Base-by-base conservation (phyloP, 495 filamentous ascomycete genomes). In the Cladorrhinum samala region DNA sequence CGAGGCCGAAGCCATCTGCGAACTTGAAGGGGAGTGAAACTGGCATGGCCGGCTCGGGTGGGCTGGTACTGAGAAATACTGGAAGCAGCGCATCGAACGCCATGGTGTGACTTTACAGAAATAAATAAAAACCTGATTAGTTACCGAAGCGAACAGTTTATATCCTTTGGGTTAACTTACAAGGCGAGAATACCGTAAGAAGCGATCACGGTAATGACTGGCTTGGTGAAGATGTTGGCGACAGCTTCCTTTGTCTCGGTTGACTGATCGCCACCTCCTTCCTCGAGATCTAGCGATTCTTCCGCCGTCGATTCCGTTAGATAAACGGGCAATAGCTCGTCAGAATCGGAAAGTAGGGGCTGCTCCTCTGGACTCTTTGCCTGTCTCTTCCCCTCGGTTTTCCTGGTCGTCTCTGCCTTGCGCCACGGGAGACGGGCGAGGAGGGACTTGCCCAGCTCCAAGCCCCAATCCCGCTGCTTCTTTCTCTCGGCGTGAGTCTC, bases 141-240 rank as follows among this genome's bases (percentile, higher is more conserved):
- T 24, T 14, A 24, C 13, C n/a, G 14, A 18, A n/a, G 11, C 18
- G 9, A 20, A 50, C 20, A 41, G 25, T 19, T 7, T 16, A 17
- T 9, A 20, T 16, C 33, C 6, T 1, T n/a, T n/a, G n/a, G 9
- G 21, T 19, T 25, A 20, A 86, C 90, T 82, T 80, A 96, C 88
- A 95, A 96, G 55, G 93, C 93, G 24, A 98, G 77, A 60, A 98
- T 88, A 36, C 93, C 94, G 61, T 93, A 95, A 48, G 83, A 88
- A 45, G 91, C 68, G 56, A 97, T 95, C 56, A 87, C 88, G 40
- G 89, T 72, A 46, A 94, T 65, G 45, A 97, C 87, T 46, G 91
- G 88, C 60, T 70, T 78, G 16, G 86, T 96, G 64, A 98, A 95
- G 11, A 70, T 71, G 42, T 54, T 69, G 0, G 60, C 27, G 3